A percentile compares a stretch with the other conserved stretches of the same genome.
phyloP scores from a whole-genome alignment of 495 filamentous ascomycete species.

The Penicillium coprophilum region DNA sequence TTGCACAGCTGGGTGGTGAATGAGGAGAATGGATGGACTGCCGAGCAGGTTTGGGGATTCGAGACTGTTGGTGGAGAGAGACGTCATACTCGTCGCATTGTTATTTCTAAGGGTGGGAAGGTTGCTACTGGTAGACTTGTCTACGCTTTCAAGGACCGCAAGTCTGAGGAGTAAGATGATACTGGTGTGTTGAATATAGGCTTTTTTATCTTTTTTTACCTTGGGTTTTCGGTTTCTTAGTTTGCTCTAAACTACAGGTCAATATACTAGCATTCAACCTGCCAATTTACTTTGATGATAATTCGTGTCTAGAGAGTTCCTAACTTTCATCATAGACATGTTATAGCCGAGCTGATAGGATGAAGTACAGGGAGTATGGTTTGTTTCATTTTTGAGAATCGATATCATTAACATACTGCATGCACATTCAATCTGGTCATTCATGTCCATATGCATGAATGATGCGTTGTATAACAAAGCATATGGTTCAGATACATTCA shows the following conservation, averaged over 20 bases:
- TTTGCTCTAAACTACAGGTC: neutral
- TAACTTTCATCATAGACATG: neutral
- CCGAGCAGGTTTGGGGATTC: conserved; percentile 66
- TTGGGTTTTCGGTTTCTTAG: neutral
- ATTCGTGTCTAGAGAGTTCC: neutral
- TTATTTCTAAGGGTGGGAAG: conserved; percentile 61
- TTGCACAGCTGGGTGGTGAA: conserved; percentile 51
- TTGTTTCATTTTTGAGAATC: neutral
- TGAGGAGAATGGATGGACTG: conserved; percentile 46
- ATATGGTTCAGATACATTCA: conserved; percentile 2
- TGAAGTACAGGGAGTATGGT: neutral
- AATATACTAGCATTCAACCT: neutral
- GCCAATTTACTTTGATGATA: neutral
- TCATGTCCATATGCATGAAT: neutral
- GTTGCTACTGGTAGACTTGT: conserved; percentile 66
- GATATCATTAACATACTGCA: neutral
- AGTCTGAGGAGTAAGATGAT: conserved; percentile 8
- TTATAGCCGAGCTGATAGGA: neutral
- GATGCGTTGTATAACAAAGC: neutral
- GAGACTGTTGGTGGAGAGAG: conserved; percentile 58
- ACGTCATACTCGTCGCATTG: conserved; percentile 64
- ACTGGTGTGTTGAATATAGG: neutral
- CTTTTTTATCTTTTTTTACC: neutral
- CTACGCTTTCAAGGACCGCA: conserved; percentile 58
- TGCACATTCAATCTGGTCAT: conserved; percentile 1